Percentiles rank a stretch among this genome's conserved stretches.
Conservation (phyloP, 306 rosid genomes). For the Vicia villosa region DNA sequence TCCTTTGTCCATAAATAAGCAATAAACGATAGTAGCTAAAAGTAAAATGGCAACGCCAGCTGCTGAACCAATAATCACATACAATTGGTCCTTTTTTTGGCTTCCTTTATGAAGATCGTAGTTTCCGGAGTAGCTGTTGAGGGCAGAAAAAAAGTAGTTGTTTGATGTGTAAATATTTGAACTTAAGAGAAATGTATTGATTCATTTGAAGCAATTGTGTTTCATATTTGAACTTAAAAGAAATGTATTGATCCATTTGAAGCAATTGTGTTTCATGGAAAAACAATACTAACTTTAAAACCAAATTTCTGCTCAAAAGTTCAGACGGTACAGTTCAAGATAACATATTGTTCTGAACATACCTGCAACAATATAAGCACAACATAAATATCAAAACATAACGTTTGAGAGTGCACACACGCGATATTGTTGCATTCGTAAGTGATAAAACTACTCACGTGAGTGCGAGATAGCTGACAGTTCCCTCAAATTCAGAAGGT, state of each 20-base stretch:
- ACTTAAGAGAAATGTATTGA: too few relatives aligned
- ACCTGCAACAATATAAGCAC: conserved; percentile 57
- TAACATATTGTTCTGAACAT: conserved; percentile 81
- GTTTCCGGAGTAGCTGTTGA: conserved; percentile 76
- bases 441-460: conserved; percentile 20
- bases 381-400: conserved; percentile 19
- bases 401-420: not conserved
- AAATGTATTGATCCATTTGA: conserved; percentile 8
- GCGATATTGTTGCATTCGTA: not conserved
- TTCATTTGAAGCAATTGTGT: too few relatives aligned
- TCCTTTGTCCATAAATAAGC: conserved; percentile 58
- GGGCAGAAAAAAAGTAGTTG: conserved; percentile 39
- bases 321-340: conserved; percentile 72
- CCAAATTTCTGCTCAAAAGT: conserved; percentile 57
- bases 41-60: conserved; percentile 75
- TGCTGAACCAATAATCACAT: conserved; percentile 70
- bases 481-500: conserved; percentile 81
- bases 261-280: not conserved
- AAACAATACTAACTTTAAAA: conserved; percentile 42
- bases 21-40: conserved; percentile 65
- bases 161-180: too few relatives aligned
- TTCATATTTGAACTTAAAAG: conserved; percentile 16
- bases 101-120: conserved; percentile 64
- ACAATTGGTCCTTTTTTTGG: conserved; percentile 43
- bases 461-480: conserved; percentile 67